Percentiles rank a stretch among this genome's conserved stretches.
phyloP scores from a whole-genome alignment of 805 yeast species.

The Wickerhamomyces alni region DNA sequence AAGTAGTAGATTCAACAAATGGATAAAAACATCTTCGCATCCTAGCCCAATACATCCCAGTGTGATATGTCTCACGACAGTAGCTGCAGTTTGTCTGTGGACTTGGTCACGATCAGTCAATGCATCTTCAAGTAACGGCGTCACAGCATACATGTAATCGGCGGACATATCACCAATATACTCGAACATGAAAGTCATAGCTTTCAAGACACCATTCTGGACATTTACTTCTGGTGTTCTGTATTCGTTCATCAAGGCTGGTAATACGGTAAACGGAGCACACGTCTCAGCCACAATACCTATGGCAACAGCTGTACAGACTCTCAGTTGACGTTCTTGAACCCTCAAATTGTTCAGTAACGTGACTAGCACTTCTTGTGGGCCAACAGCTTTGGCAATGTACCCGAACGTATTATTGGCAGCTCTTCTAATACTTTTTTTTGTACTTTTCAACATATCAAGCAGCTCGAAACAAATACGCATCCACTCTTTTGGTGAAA shows the following conservation, averaged over 20 bases:
- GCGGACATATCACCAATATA: slow-evolving; percentile 76
- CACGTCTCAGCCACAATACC: slow-evolving; percentile 95
- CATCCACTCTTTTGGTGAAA: slow-evolving; percentile 96
- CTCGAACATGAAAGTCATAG: slow-evolving; percentile 87
- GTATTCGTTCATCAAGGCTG: slow-evolving; percentile 94
- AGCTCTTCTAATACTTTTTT: slow-evolving; percentile 68
- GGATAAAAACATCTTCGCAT: slow-evolving; percentile 76
- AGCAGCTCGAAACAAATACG: slow-evolving; percentile 85
- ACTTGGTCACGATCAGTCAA: slow-evolving; percentile 85
- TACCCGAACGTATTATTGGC: slow-evolving; percentile 90
- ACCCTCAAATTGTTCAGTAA: slow-evolving; percentile 78
- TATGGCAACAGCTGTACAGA: slow-evolving; percentile 96
- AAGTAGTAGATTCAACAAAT: slow-evolving; percentile 69
- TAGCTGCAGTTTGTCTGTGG: slow-evolving; percentile 93
- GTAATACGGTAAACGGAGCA: slow-evolving; percentile 87
- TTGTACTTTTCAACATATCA: slow-evolving; percentile 80
- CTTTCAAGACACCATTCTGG: slow-evolving; percentile 91
- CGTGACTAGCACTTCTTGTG: slow-evolving; percentile 86
- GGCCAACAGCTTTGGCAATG: slow-evolving; percentile 90
- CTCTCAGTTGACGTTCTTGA: slow-evolving; percentile 94
- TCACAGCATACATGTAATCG: slow-evolving; percentile 75
- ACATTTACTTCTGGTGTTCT: slow-evolving; percentile 88
- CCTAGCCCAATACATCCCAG: slow-evolving; percentile 71
- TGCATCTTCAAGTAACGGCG: slow-evolving; percentile 84
- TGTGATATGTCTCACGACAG: slow-evolving; percentile 78